Evolutionary conservation across 768 basidiomycete genomes (phyloP), one percentile per base, ranked within the genome.

Genomic region (Lentinula raphanica): DNA sequence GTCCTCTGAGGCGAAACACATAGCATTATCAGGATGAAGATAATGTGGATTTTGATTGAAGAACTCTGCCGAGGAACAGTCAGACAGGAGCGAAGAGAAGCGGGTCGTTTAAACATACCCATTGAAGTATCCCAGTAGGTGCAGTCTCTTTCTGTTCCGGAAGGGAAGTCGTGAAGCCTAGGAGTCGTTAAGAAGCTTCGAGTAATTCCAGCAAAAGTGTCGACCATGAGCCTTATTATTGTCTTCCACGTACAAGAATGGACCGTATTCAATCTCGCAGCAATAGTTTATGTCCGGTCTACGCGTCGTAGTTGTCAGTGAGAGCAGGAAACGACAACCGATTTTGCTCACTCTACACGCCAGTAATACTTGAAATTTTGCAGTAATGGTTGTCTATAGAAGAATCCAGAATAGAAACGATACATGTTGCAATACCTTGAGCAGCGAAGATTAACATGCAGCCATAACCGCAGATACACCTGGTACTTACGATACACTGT

Each of bases 231-330:
- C 61, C 59, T 80, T 79, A 49, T 78, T 66, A 60, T 88, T 76
- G 51, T 86, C 82, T 65, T 88, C 76, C 92, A 95, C 92, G 56
- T 84, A 76, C 48, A 86, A 69, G 78, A 95, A 95, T 0, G 93
- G 91, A 62, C 92, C 90, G 59, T 84, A 84, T 21, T 27, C 44
- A 9, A 56, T 46, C 31, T 56, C 54, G 17, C 93, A 95, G 71
- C 79, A 84, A 65, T 79, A 78, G 64, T 83, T 81, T 60, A 87
- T 75, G 59, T 76, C 73, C 7, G 86, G 86, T 60, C 83, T 83
- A 36, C 6, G 25, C 15, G 19, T 15, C 4, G 6, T 36, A 11
- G 31, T 21, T 44, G 19, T 35, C 6, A 23, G 12, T 45, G 3
- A 11, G n/a, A n/a, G n/a, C n/a, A 23, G 28, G 57, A 35, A 42